Evolutionary conservation across 768 basidiomycete species (phyloP).

Genomic region (Filobasidium wieringae): DNA sequence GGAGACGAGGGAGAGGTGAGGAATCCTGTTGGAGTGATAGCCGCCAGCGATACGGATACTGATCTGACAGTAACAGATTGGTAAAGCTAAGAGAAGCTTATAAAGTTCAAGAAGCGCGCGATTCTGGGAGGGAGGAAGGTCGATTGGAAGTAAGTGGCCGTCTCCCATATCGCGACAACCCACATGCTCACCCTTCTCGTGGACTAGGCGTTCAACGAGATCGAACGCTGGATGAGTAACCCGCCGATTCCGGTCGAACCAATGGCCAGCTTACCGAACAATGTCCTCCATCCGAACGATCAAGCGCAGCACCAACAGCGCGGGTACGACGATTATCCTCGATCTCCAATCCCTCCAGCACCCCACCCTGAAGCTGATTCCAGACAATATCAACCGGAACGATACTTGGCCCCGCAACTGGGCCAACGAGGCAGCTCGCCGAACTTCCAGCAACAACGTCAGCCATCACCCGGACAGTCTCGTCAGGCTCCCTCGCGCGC

Average conservation of each 20-base stretch:
- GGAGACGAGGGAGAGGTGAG: constrained; percentile 33
- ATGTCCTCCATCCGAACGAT: constrained; percentile 6
- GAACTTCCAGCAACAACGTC: neutral
- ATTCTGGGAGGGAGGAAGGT: constrained; percentile 34
- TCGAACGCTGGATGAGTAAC: constrained; percentile 32
- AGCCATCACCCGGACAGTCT: too few relatives aligned
- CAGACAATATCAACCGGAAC: neutral
- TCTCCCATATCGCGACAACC: neutral
- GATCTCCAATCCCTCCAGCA: neutral
- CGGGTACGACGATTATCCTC: too few relatives aligned
- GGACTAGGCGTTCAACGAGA: constrained; percentile 35
- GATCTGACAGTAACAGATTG: constrained; percentile 16
- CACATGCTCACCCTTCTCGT: constrained; percentile 5
- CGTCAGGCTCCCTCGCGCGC: too few relatives aligned
- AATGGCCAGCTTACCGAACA: constrained; percentile 20
- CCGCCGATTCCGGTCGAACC: constrained; percentile 37
- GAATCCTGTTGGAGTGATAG: neutral
- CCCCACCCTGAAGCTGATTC: neutral
- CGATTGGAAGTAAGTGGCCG: constrained; percentile 26
- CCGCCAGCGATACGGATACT: neutral
- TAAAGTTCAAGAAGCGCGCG: constrained; percentile 29
- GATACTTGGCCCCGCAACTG: neutral
- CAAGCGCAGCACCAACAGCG: neutral
- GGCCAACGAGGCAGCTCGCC: neutral
- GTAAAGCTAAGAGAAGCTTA: constrained; percentile 32